Conservation (phyloP, 2,329 filamentous ascomycete species). For the Colletotrichum aenigma region DNA sequence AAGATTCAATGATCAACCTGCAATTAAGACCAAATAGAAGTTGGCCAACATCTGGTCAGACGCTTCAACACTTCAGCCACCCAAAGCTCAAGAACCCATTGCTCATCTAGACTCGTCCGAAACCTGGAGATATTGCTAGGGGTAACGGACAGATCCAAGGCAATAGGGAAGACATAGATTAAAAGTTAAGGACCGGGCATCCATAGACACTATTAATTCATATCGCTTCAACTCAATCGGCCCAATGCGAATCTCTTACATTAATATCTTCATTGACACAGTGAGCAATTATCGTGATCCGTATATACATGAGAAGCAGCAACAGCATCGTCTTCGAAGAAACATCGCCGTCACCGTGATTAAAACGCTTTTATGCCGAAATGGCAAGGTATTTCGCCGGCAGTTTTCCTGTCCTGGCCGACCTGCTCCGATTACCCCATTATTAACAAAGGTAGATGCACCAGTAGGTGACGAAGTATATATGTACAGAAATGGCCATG, state of each 20-base stretch:
- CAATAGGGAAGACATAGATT: no score
- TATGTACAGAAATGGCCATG: neutral
- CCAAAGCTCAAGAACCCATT: neutral
- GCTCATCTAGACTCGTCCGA: neutral
- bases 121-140: fast-evolving
- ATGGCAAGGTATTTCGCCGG: neutral
- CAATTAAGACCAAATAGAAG: neutral
- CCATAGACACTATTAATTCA: neutral
- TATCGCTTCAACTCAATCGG: neutral
- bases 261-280: neutral
- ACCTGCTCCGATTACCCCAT: neutral
- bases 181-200: no score
- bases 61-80: neutral
- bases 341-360: neutral
- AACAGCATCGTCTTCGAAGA: neutral
- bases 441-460: neutral
- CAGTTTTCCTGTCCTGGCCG: neutral
- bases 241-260: neutral
- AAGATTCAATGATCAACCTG: neutral
- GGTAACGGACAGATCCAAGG: no score
- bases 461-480: neutral
- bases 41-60: neutral
- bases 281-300: neutral
- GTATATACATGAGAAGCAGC: neutral
- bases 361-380: neutral